These are phyloP conservation scores for Aureobasidium namibiae DNA, from an alignment of 2,329 filamentous ascomycete genomes.

Conservation along the genomic window DNA sequence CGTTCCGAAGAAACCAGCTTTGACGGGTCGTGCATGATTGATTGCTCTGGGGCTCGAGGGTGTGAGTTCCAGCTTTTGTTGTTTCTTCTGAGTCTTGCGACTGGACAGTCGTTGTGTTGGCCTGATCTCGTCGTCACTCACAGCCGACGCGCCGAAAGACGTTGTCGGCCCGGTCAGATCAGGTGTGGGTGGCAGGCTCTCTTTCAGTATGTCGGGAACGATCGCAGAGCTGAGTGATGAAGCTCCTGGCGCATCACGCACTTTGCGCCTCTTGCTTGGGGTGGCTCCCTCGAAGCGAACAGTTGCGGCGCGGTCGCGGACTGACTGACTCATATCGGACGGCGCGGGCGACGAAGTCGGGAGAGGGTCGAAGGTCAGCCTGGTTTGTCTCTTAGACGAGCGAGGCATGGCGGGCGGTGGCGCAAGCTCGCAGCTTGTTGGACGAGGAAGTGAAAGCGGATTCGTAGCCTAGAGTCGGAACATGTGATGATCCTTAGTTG, in stretches of 20 bases:
- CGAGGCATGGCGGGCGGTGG: neutral
- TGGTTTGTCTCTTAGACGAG: slow-evolving; percentile 30
- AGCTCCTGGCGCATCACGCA: slow-evolving; percentile 4
- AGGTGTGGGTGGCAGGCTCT: slow-evolving; percentile 19
- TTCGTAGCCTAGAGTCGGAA: neutral
- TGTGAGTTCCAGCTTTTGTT: slow-evolving; percentile 22
- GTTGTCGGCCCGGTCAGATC: slow-evolving; percentile 17
- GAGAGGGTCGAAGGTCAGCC: slow-evolving; percentile 36
- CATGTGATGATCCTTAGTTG: neutral
- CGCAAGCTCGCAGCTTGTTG: neutral
- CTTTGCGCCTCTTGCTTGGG: slow-evolving; percentile 22
- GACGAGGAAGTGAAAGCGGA: neutral
- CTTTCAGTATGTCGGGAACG: neutral
- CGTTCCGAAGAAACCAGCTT: slow-evolving; percentile 23
- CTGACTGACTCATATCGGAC: slow-evolving; percentile 25
- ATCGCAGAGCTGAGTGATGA: neutral
- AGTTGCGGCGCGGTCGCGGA: slow-evolving; percentile 27
- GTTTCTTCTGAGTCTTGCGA: slow-evolving; percentile 23
- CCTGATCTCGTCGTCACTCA: slow-evolving; percentile 19
- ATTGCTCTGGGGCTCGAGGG: neutral
- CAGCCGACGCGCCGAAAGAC: slow-evolving; percentile 15
- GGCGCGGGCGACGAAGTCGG: slow-evolving; percentile 32
- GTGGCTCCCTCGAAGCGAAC: slow-evolving; percentile 25
- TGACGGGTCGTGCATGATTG: slow-evolving; percentile 14
- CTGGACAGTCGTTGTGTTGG: slow-evolving; percentile 17